Percentiles rank a stretch among this genome's conserved stretches.
Evolutionary conservation across 1,284 basidiomycete species (phyloP).

Genomic region (Ceratobasidium sp.): DNA sequence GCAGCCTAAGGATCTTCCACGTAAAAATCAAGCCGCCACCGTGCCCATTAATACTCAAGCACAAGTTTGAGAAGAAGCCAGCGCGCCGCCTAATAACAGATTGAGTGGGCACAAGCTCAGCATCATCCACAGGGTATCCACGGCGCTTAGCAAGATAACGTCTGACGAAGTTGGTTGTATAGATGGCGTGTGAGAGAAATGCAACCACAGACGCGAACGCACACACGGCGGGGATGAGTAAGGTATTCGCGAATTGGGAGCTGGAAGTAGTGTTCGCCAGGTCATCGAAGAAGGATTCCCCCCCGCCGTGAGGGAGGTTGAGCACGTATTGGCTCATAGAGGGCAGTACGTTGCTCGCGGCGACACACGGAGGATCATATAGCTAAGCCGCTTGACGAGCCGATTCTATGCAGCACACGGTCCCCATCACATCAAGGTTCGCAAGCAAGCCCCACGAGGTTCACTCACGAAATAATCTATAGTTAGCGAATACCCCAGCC

Average conservation of each 20-base stretch:
- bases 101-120: neutral
- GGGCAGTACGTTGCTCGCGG: neutral
- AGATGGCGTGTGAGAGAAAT: constrained; percentile 4
- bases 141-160: constrained; percentile 23
- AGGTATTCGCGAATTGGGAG: neutral
- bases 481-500: too few species aligned
- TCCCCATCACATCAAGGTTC: constrained; percentile 8
- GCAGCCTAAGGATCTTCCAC: constrained; percentile 30
- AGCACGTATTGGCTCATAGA: constrained; percentile 21
- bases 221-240: constrained; percentile 21
- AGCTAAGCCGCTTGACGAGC: neutral
- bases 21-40: constrained; percentile 29
- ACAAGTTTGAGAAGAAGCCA: constrained; percentile 42
- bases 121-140: constrained; percentile 9
- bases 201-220: constrained; percentile 8
- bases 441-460: too few species aligned
- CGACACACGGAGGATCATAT: neutral
- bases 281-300: too few species aligned
- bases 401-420: neutral
- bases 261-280: neutral
- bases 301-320: too few species aligned
- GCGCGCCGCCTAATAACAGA: constrained; percentile 16
- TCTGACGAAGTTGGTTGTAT: neutral
- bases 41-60: constrained; percentile 27
- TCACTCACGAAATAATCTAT: too few species aligned